Evolutionary conservation across 345 rosid genomes (phyloP), one percentile per base, ranked within the genome.

Genomic region (Bruguiera gymnorhiza): DNA sequence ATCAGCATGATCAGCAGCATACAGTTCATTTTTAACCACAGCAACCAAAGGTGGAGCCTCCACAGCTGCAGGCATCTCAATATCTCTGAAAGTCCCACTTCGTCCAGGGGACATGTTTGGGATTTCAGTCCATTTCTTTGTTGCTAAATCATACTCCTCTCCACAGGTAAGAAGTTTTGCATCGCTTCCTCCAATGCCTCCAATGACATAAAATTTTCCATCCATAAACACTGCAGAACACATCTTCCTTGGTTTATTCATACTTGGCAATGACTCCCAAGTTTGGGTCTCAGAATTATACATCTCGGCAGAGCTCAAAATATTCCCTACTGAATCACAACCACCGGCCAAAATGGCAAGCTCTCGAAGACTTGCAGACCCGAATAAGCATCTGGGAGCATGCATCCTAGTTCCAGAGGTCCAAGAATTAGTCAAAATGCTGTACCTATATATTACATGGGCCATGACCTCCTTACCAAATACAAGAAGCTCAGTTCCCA

Each of bases 21-120:
- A 93, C 43, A 93, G 75, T 68, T 90, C 84, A 68, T 90, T 68
- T 78, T 91, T 86, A 52, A 93, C 97, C 43, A 90, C 97, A 1
- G 98, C 96, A 65, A 93, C 85, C 36, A 93, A 79, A 73, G 98
- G 98, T 3, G 98, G 98, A 31, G 98, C 98, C 77, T 83, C 97
- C 1, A 86, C 72, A 31, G 96, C 84, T 19, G 85, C 83, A 64
- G 97, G 82, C 83, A 75, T 67, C 71, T 82, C 93, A 65, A 52
- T 67, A 71, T 82, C 86, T 70, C 76, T 34, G 6, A 73, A 78
- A 43, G 79, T 73, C 37, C 78, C 84, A 74, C 56, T 74, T 54
- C 92, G 83, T 26, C 79, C 86, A 51, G 98, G 97, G 11, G 92
- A 87, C 92, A 93, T 87, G 74, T 84, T 81, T 24, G 92, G 96